Base-by-base conservation (phyloP, 2,329 filamentous ascomycete species). In the Ophiostoma sp. region DNA sequence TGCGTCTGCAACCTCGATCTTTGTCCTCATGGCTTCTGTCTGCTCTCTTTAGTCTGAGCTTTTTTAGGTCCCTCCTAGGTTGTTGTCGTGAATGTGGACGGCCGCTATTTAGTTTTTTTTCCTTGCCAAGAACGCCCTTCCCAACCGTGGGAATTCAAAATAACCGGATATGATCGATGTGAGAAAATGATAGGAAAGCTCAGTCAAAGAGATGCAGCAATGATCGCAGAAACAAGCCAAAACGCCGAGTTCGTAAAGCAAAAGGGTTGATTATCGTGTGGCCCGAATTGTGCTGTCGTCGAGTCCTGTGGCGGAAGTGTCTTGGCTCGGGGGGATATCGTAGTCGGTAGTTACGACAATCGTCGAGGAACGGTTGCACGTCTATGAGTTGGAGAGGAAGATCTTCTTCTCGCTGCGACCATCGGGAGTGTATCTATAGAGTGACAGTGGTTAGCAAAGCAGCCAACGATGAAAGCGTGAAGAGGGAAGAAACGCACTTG, bases 331-430 rank as follows among this genome's bases (percentile, higher is more conserved):
- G 27, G 27, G 27, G 27, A 27, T 27, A 27, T 27, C 27, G 27
- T 27, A 27, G 27, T 27, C 27, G 27, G 27, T 38, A 2, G 42
- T 12, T 42, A 1, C 27, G 27, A 27, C 27, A 27, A 27, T 27
- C 27, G 27, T 27, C 27, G 27, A 27, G 27, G 27, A 27, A 27
- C 27, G 1, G 27, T 27, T 27, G 27, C 27, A 27, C 47, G 58
- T 55, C 65, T 70, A 72, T 64, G 70, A 69, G 70, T 74, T 72
- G 52, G 70, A 69, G 4, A 74, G 70, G 16, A 71, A 77, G 71
- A 81, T 80, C 80, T 87, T 87, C 82, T 87, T 87, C 76, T 85
- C 83, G 78, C 85, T 85, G 75, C 85, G 84, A 69, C 85, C 85
- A 71, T 87, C 85, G 65, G 85, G 85, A 3, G 85, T 87, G 75